Evolutionary conservation across 768 basidiomycete species (phyloP).

Genomic region (Xerocomellus intermedius): DNA sequence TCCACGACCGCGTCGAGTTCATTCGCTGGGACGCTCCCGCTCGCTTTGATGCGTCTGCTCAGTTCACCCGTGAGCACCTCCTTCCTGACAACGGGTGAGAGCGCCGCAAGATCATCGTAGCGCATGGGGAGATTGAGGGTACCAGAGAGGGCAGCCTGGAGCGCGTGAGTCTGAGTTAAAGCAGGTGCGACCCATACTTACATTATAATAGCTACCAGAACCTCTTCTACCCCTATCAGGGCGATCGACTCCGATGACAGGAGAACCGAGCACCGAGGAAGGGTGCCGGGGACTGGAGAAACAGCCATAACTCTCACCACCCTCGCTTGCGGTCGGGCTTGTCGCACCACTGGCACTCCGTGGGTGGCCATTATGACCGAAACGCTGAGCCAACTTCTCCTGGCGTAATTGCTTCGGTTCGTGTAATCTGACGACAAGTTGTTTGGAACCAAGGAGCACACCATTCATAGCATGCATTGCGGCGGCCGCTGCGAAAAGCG

Average conservation of each 20-base stretch:
- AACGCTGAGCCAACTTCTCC: conserved; percentile 84
- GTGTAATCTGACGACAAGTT: conserved; percentile 82
- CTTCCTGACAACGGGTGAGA: conserved; percentile 86
- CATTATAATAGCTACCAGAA: conserved; percentile 86
- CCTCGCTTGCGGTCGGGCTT: conserved; percentile 80
- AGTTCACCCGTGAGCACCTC: conserved; percentile 85
- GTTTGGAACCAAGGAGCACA: conserved; percentile 62
- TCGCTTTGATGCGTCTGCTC: conserved; percentile 64
- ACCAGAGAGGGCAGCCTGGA: conserved; percentile 76
- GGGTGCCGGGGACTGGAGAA: conserved; percentile 72
- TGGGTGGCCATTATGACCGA: conserved; percentile 76
- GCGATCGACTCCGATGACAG: conserved; percentile 52
- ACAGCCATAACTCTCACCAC: conserved; percentile 69
- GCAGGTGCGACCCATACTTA: conserved; percentile 32
- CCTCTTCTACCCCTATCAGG: conserved; percentile 70
- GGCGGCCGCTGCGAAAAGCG: conserved; percentile 48
- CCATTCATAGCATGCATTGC: conserved; percentile 87
- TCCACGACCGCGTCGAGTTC: conserved; percentile 70
- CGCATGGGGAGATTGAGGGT: conserved; percentile 80
- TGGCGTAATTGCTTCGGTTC: conserved; percentile 91
- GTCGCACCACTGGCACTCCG: conserved; percentile 81
- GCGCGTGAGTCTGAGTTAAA: conserved; percentile 2
- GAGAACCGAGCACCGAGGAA: conserved; percentile 53
- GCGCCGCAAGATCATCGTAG: conserved; percentile 78
- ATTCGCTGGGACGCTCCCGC: conserved; percentile 49